These are phyloP conservation scores for Phytopythium montanum DNA, from an alignment of 352 stramenopile species.

Conservation along the genomic window DNA sequence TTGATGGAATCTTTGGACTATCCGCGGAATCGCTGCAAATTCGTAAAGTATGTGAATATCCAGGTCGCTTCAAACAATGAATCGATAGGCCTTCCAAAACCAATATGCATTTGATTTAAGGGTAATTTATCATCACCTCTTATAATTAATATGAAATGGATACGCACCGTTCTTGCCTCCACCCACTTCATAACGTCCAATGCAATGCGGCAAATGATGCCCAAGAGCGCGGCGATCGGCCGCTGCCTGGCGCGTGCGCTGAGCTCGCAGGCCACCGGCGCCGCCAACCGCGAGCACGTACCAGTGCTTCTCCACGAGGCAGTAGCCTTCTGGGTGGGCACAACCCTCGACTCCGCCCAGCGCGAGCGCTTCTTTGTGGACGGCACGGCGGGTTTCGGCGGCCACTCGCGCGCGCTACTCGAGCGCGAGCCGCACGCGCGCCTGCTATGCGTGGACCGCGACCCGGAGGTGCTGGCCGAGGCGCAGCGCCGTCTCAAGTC, in stretches of 20 bases:
- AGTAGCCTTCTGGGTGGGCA: constrained; percentile 21
- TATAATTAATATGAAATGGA: no score
- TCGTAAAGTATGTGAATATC: no score
- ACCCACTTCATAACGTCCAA: no score
- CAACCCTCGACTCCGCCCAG: background rate
- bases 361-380: constrained; percentile 58
- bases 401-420: constrained; percentile 63
- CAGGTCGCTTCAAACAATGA: no score
- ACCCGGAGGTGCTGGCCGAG: constrained; percentile 64
- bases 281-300: constrained; percentile 32
- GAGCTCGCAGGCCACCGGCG: background rate
- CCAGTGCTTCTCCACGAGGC: constrained; percentile 63
- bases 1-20: no score
- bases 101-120: no score
- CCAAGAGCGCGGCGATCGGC: background rate
- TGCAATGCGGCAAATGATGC: no score
- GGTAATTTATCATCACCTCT: no score
- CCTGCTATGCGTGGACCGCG: constrained; percentile 79
- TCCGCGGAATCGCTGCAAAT: no score
- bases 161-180: no score
- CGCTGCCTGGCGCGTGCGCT: background rate
- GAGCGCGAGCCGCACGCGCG: constrained; percentile 33
- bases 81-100: no score
- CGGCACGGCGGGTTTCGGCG: constrained; percentile 65
- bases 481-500: constrained; percentile 42